Percentiles rank a stretch among this genome's conserved stretches.
Conservation (phyloP, 176 grass and related monocot genomes). For the Paspalum vaginatum region DNA sequence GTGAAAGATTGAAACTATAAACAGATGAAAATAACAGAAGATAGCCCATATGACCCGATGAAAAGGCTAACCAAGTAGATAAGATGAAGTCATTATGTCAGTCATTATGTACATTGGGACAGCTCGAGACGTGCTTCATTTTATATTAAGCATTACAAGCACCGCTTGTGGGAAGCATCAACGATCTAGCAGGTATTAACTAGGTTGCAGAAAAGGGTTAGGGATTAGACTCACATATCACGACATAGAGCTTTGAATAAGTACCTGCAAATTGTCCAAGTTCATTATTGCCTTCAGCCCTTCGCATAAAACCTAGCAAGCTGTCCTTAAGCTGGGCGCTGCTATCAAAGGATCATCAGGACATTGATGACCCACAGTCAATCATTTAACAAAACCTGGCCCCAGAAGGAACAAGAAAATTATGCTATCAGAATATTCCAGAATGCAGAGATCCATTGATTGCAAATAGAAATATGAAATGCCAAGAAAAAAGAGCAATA, state of each 20-base stretch:
- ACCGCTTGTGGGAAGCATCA: conserved; percentile 14
- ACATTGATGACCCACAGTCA: conserved; percentile 1
- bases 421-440: background rate
- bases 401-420: background rate
- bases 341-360: background rate
- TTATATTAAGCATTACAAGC: conserved; percentile 32
- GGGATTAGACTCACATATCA: conserved; percentile 9
- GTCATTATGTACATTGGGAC: conserved; percentile 16
- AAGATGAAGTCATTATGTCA: conserved; percentile 14
- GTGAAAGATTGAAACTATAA: background rate
- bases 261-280: conserved; percentile 12
- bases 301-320: conserved; percentile 25
- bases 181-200: conserved; percentile 27
- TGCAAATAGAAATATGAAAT: background rate
- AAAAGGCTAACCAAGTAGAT: background rate
- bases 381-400: conserved; percentile 27
- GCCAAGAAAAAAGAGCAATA: background rate
- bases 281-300: conserved; percentile 14
- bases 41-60: background rate
- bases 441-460: conserved; percentile 12
- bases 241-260: conserved; percentile 27
- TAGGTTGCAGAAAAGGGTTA: background rate
- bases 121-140: conserved; percentile 25
- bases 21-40: background rate
- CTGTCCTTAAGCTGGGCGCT: conserved; percentile 20